Conservation (phyloP, 176 grass and related monocot species). For the Bromus sterilis region DNA sequence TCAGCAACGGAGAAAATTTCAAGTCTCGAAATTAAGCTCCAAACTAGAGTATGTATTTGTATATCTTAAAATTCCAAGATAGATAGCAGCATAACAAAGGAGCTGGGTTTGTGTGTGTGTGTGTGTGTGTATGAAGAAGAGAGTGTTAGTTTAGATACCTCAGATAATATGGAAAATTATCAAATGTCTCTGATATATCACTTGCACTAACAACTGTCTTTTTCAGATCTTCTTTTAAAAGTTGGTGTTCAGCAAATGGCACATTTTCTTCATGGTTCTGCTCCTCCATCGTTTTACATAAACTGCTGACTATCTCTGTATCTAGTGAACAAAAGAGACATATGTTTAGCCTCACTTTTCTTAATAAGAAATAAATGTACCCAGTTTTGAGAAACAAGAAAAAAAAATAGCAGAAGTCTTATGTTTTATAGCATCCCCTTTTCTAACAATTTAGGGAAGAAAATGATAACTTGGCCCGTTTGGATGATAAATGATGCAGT, state of each 20-base stretch:
- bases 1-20: neutral
- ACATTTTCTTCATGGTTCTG: constrained; percentile 38
- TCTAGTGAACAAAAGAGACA: constrained; percentile 44
- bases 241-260: constrained; percentile 31
- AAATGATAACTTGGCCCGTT: constrained; percentile 45
- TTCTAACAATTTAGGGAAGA: constrained; percentile 1
- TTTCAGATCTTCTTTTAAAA: constrained; percentile 81
- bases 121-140: too few species aligned
- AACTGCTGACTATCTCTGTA: constrained; percentile 50
- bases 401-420: neutral
- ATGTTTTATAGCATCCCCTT: neutral
- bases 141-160: constrained; percentile 44
- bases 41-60: neutral
- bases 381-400: neutral
- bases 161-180: constrained; percentile 86
- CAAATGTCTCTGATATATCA: constrained; percentile 69
- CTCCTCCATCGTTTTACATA: constrained; percentile 62
- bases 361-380: neutral
- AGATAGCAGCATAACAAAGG: neutral
- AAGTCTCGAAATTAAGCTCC: neutral
- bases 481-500: constrained; percentile 33
- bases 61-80: neutral
- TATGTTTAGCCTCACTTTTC: neutral
- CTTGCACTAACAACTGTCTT: constrained; percentile 52
- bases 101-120: neutral